These are phyloP conservation scores for Teunomyces tritomae DNA, from an alignment of 805 yeast genomes.

Conservation along the genomic window DNA sequence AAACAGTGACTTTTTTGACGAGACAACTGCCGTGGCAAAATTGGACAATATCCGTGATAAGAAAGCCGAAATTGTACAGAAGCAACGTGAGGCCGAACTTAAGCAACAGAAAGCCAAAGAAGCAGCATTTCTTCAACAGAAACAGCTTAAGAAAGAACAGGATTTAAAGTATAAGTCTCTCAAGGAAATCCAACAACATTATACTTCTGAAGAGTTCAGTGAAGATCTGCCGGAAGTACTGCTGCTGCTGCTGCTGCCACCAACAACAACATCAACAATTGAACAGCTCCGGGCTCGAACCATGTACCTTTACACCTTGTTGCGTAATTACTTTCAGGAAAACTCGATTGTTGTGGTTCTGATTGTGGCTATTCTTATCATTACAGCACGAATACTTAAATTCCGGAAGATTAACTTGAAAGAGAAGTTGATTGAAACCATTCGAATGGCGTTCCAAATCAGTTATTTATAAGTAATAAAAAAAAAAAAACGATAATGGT, in stretches of 20 bases:
- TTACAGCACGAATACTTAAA: conserved; percentile 20
- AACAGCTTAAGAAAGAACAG: conserved; percentile 16
- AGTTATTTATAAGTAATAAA: conserved; percentile 28
- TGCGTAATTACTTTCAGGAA: conserved; percentile 21
- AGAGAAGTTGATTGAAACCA: conserved; percentile 32
- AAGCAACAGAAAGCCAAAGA: conserved; percentile 19
- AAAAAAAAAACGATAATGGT: not conserved
- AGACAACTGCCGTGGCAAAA: conserved; percentile 6
- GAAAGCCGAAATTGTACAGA: conserved; percentile 10
- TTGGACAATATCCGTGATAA: conserved; percentile 14
- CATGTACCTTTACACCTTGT: conserved; percentile 15
- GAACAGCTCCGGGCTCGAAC: conserved; percentile 15
- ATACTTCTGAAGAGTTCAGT: conserved; percentile 3
- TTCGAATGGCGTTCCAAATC: conserved; percentile 44
- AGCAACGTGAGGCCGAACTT: conserved; percentile 22
- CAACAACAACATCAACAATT: not conserved
- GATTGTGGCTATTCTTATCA: conserved; percentile 18
- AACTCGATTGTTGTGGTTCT: conserved; percentile 29
- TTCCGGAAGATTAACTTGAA: conserved; percentile 24
- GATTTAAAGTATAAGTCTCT: conserved; percentile 29
- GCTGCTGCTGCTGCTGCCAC: no score
- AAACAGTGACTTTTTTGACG: conserved; percentile 16
- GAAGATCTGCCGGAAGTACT: not conserved
- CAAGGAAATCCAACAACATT: conserved; percentile 25
- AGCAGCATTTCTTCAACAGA: conserved; percentile 11